Evolutionary conservation across 129 eudicot genomes (phyloP).

Genomic region (Flaveria bidentis): DNA sequence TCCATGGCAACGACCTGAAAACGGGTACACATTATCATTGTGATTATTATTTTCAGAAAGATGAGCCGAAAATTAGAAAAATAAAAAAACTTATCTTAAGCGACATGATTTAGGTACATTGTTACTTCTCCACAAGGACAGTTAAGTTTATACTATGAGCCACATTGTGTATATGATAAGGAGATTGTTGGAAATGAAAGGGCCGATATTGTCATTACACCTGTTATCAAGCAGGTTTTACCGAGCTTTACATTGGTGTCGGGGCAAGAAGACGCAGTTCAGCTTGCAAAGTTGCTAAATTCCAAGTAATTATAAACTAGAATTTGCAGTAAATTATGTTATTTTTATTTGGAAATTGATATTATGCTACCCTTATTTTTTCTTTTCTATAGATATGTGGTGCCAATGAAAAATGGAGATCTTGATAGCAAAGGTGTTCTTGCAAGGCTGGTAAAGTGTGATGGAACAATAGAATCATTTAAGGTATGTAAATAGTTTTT

Average conservation of each 20-base stretch:
- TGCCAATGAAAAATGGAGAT: conserved; percentile 90
- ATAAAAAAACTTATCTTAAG: not conserved
- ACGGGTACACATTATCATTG: conserved; percentile 50
- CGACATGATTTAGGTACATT: conserved; percentile 55
- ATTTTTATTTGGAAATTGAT: not conserved
- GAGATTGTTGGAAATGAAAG: conserved; percentile 52
- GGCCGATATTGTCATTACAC: conserved; percentile 92
- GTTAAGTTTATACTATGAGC: conserved; percentile 78
- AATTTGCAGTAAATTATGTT: not conserved
- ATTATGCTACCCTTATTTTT: conserved; percentile 8
- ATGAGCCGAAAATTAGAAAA: not conserved
- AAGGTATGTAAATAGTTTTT: conserved; percentile 68
- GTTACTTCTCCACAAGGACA: conserved; percentile 68
- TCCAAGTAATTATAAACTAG: conserved; percentile 55
- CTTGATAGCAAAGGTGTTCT: conserved; percentile 90
- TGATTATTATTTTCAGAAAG: not conserved
- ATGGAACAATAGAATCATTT: conserved; percentile 83
- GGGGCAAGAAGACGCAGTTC: conserved; percentile 95
- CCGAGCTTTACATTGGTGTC: conserved; percentile 81
- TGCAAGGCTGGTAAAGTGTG: conserved; percentile 55
- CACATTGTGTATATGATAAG: conserved; percentile 82
- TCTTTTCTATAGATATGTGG: conserved; percentile 56
- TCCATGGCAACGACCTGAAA: conserved; percentile 99
- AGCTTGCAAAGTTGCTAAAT: conserved; percentile 67
- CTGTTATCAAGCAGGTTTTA: conserved; percentile 80